Percentiles rank a stretch among this genome's conserved stretches.
Conservation (phyloP, 257 asterid species). For the Prunella vulgaris region DNA sequence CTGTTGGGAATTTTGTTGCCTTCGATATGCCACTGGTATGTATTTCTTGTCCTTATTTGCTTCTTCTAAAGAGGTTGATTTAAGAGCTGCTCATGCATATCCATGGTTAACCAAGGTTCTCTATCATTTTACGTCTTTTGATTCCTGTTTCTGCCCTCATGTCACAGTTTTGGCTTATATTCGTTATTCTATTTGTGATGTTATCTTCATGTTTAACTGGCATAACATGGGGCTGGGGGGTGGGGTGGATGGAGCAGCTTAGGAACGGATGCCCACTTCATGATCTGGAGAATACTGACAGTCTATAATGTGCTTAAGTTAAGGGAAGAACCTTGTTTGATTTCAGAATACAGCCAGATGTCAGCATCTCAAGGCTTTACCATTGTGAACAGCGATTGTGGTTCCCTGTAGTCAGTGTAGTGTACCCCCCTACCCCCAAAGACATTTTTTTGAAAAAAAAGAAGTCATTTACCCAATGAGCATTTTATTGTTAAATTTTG, state of each 20-base stretch:
- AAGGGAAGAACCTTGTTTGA: background rate
- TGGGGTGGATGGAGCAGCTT: background rate
- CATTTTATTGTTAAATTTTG: background rate
- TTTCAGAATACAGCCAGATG: background rate
- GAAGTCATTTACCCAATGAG: background rate
- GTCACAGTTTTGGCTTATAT: background rate
- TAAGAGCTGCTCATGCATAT: background rate
- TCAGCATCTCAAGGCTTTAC: background rate
- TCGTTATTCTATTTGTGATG: background rate
- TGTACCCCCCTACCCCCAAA: too few relatives aligned
- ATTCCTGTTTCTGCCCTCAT: background rate
- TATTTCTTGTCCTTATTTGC: constrained; percentile 7
- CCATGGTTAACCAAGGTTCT: background rate
- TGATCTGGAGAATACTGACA: background rate
- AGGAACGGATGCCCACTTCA: background rate
- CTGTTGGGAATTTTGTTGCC: constrained; percentile 59
- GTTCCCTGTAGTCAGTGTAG: too few relatives aligned
- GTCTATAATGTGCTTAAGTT: background rate
- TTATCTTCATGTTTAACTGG: background rate
- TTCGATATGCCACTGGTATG: constrained; percentile 96
- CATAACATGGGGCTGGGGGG: background rate
- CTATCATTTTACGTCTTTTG: background rate
- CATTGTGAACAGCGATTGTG: background rate
- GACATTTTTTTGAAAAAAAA: too few relatives aligned
- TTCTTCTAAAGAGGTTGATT: background rate